These are phyloP conservation scores for Diversispora epigaea DNA, from an alignment of 192 early-diverging fungal genomes.

Conservation along the genomic window DNA sequence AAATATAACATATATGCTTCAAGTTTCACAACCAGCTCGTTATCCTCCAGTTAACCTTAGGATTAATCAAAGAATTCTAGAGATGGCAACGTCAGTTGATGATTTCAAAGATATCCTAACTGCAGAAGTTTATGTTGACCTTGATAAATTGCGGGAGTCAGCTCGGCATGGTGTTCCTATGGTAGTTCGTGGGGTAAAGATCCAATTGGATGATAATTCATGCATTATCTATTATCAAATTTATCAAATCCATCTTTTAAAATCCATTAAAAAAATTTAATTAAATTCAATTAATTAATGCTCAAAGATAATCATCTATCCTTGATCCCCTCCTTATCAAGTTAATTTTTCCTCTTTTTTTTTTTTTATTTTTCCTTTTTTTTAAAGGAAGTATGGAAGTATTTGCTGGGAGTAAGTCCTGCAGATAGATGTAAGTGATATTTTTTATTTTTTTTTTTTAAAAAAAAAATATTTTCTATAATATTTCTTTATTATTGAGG, in stretches of 20 bases:
- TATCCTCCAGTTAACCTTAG: too few relatives aligned
- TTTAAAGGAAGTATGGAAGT: conserved; percentile 81
- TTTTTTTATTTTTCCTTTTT: conserved; percentile 15
- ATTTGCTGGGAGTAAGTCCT: conserved; percentile 77
- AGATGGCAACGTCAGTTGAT: too few relatives aligned
- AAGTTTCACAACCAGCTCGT: too few relatives aligned
- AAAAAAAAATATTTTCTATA: background rate
- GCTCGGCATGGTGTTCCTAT: too few relatives aligned
- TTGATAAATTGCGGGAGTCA: too few relatives aligned
- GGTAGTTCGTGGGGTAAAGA: too few relatives aligned
- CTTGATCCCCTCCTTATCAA: conserved; percentile 16
- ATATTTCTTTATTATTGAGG: background rate
- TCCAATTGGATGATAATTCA: too few relatives aligned
- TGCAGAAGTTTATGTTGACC: too few relatives aligned
- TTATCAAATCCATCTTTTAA: background rate
- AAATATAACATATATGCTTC: too few relatives aligned
- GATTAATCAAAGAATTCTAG: too few relatives aligned
- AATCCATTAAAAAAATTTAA: background rate
- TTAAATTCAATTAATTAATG: too few relatives aligned
- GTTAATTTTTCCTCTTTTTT: conserved; percentile 7
- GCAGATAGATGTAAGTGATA: conserved; percentile 69
- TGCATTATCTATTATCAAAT: background rate
- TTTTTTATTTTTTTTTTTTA: background rate
- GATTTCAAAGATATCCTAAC: too few relatives aligned
- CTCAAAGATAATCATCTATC: conserved; percentile 2